Evolutionary conservation across 352 stramenopile genomes (phyloP).

Genomic region (Salisapilia sapeloensis): DNA sequence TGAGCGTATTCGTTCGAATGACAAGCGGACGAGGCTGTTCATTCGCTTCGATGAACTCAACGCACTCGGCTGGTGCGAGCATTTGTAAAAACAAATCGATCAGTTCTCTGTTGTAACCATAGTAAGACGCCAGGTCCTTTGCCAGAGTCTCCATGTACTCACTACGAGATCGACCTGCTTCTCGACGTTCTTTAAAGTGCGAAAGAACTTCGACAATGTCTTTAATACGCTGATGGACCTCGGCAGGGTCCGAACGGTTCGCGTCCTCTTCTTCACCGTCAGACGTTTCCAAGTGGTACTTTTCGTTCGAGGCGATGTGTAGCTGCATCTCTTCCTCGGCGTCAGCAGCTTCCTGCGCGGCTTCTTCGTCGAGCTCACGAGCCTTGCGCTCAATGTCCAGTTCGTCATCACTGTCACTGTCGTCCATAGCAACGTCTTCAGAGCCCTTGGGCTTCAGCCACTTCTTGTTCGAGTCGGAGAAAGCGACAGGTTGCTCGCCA

Average conservation of each 20-base stretch:
- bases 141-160: conserved; percentile 91
- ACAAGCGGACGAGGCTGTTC: conserved; percentile 95
- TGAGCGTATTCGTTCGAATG: conserved; percentile 99
- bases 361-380: conserved; percentile 58
- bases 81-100: conserved; percentile 95
- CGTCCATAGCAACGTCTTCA: conserved; percentile 8
- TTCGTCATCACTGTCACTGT: conserved; percentile 42
- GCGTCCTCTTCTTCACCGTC: conserved; percentile 42
- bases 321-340: conserved; percentile 74
- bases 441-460: conserved; percentile 72
- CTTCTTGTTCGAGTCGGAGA: conserved; percentile 76
- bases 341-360: conserved; percentile 46
- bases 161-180: conserved; percentile 82
- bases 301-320: conserved; percentile 76
- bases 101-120: conserved; percentile 97
- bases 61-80: conserved; percentile 93
- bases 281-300: conserved; percentile 63
- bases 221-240: conserved; percentile 89
- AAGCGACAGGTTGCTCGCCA: conserved; percentile 20
- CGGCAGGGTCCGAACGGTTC: conserved; percentile 47
- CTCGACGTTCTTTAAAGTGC: conserved; percentile 90
- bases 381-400: conserved; percentile 80
- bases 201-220: conserved; percentile 87
- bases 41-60: conserved; percentile 98
- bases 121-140: conserved; percentile 93